Conservation (phyloP, 78 protist genomes). For the Creolimax fragrantissima region DNA sequence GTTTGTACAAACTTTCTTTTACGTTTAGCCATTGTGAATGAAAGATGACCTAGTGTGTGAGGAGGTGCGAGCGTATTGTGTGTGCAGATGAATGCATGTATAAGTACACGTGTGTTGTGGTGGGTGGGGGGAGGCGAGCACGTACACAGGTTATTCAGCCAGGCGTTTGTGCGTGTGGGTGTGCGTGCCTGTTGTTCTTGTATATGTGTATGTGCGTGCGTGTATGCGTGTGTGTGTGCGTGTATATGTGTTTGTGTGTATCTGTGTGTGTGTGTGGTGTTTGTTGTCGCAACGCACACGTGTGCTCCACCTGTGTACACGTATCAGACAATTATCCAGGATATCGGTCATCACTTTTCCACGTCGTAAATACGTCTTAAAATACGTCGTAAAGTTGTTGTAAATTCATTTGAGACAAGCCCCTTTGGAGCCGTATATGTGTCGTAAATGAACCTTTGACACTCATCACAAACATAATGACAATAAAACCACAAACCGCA, state of each 20-base stretch:
- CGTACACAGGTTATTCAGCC: neutral
- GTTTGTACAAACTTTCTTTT: neutral
- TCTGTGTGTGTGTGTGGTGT: neutral
- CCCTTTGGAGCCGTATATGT: too few species aligned
- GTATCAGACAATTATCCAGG: too few species aligned
- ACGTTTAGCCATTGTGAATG: neutral
- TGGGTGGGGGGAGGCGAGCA: neutral
- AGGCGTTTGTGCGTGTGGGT: neutral
- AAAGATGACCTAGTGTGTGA: too few species aligned
- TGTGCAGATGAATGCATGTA: neutral
- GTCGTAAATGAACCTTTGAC: too few species aligned
- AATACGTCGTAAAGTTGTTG: too few species aligned
- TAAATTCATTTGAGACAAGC: too few species aligned
- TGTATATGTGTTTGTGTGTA: neutral
- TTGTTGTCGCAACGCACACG: too few species aligned
- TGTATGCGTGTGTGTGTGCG: neutral
- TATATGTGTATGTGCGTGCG: neutral
- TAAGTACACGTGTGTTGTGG: neutral
- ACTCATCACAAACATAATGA: too few species aligned
- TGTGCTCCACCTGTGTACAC: too few species aligned
- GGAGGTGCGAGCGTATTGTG: neutral
- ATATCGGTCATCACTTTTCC: too few species aligned
- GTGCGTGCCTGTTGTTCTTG: neutral
- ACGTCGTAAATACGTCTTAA: too few species aligned
- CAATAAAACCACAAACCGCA: too few species aligned